Percentiles rank a stretch among this genome's conserved stretches.
Conservation (phyloP, 1,284 basidiomycete species). For the Moniliophthora roreri region DNA sequence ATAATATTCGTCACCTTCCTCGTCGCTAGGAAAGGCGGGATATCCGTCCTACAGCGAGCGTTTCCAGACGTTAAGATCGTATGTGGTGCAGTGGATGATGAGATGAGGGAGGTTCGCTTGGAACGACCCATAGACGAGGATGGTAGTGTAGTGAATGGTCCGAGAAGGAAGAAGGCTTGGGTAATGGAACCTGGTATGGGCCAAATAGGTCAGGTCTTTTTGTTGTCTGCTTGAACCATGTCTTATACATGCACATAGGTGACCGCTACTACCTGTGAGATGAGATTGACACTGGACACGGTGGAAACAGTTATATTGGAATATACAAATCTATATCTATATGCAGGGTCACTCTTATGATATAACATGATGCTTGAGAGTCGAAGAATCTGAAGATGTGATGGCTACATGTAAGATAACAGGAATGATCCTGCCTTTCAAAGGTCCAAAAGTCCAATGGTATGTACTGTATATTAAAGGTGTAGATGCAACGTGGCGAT, state of each 20-base stretch:
- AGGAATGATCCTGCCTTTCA: neutral
- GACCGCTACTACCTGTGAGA: constrained; percentile 44
- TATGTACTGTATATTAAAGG: neutral
- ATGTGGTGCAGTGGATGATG: constrained; percentile 79
- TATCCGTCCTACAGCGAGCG: constrained; percentile 75
- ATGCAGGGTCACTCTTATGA: too few species aligned
- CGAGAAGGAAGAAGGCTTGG: constrained; percentile 65
- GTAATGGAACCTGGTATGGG: constrained; percentile 81
- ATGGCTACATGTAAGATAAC: neutral
- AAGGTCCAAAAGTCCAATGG: neutral
- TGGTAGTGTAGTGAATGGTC: constrained; percentile 41
- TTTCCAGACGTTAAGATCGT: constrained; percentile 85
- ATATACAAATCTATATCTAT: too few species aligned
- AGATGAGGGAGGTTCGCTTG: constrained; percentile 71
- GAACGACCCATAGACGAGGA: constrained; percentile 44
- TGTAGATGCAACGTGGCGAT: neutral
- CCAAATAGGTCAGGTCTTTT: constrained; percentile 60
- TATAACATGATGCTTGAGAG: too few species aligned
- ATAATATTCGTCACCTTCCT: constrained; percentile 90
- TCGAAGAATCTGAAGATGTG: constrained; percentile 1
- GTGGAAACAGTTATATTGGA: too few species aligned
- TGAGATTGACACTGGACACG: neutral
- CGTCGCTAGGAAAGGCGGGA: constrained; percentile 79
- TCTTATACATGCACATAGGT: constrained; percentile 22
- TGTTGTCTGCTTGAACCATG: neutral